Percentiles rank a stretch among this genome's conserved stretches.
Evolutionary conservation across 1,284 basidiomycete species (phyloP).

Genomic region (Prillingera fragicola): DNA sequence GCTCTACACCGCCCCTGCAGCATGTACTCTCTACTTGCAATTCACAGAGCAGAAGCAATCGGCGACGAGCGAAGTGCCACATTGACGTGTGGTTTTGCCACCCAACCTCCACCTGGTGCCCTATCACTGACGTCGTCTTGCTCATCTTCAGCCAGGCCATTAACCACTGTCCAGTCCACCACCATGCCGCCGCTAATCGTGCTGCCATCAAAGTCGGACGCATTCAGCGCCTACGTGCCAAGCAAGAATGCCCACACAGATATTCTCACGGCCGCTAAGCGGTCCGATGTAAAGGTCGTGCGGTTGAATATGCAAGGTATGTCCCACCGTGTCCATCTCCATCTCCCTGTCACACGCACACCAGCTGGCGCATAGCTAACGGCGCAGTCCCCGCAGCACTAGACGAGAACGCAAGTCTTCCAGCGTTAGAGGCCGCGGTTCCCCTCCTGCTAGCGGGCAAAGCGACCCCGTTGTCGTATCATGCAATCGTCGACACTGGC

Average conservation of each 20-base stretch:
- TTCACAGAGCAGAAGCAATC: no score
- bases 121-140: no score
- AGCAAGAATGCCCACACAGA: constrained; percentile 38
- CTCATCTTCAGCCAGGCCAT: no score
- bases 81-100: no score
- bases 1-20: no score
- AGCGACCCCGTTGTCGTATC: constrained; percentile 24
- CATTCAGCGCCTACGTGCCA: constrained; percentile 34
- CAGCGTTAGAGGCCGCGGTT: constrained; percentile 18
- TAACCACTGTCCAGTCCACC: background rate
- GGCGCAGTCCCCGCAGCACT: background rate
- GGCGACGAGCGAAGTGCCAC: no score
- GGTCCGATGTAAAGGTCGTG: constrained; percentile 12
- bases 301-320: constrained; percentile 21
- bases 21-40: no score
- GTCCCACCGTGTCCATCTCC: background rate
- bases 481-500: constrained; percentile 25
- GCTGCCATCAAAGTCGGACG: constrained; percentile 22
- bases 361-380: no score
- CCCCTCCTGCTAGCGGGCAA: constrained; percentile 24
- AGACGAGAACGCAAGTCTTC: background rate
- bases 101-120: no score
- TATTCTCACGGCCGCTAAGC: constrained; percentile 18
- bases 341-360: background rate
- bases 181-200: constrained; percentile 27